Conservation (phyloP, 768 basidiomycete genomes). For the Boletellus ananas region DNA sequence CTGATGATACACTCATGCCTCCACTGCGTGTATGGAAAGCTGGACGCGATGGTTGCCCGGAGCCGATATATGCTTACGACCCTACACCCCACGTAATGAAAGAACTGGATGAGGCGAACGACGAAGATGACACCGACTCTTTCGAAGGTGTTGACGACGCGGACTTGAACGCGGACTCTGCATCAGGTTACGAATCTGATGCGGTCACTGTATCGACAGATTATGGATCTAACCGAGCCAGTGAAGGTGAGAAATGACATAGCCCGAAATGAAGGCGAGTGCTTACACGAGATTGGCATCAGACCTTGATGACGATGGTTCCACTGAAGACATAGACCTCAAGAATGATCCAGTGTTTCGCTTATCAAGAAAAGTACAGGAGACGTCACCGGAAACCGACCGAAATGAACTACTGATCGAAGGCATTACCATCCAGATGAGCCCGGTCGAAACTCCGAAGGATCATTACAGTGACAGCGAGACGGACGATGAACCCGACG, state of each 20-base stretch:
- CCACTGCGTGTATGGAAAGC: slow-evolving; percentile 12
- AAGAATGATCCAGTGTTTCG: neutral
- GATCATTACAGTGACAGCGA: neutral
- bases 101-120: neutral
- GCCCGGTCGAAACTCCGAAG: neutral
- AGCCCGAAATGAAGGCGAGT: neutral
- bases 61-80: slow-evolving; percentile 10
- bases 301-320: neutral
- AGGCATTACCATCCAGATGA: neutral
- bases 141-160: neutral
- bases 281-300: neutral
- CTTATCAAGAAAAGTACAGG: neutral
- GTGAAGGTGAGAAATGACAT: neutral
- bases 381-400: neutral
- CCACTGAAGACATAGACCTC: too few species aligned
- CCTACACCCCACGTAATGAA: neutral
- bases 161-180: neutral
- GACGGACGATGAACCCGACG: neutral
- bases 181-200: neutral
- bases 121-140: neutral
- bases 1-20: neutral
- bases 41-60: neutral
- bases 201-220: neutral
- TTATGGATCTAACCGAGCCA: neutral
- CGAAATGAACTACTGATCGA: neutral